These are phyloP conservation scores for Phytophthora chlamydospora DNA, from an alignment of 352 stramenopile genomes.

Conservation along the genomic window DNA sequence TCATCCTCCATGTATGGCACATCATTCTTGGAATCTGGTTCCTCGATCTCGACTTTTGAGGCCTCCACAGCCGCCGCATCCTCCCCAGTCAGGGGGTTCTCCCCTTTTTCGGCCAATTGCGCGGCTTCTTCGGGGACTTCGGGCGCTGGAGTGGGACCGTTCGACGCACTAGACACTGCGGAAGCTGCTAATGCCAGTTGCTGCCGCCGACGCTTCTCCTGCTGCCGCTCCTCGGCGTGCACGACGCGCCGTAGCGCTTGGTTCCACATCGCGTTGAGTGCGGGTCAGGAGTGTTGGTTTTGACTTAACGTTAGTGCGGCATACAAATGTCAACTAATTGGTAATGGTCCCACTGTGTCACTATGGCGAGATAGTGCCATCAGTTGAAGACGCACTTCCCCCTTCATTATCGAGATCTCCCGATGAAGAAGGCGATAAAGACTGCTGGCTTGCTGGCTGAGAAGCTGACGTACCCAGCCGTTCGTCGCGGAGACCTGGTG, in stretches of 20 bases:
- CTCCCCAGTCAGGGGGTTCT: not conserved
- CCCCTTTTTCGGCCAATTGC: conserved; percentile 7
- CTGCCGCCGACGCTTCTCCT: conserved; percentile 33
- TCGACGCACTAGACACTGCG: conserved; percentile 14
- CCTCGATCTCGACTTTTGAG: not conserved
- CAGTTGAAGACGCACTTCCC: not conserved
- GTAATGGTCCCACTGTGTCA: not conserved
- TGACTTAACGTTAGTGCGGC: not conserved
- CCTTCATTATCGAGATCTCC: conserved; percentile 22
- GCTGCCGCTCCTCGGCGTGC: conserved; percentile 34
- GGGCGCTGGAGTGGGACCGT: not conserved
- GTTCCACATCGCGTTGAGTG: conserved; percentile 33
- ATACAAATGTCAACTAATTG: conserved; percentile 1
- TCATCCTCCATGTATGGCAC: conserved; percentile 36
- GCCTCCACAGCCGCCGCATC: not conserved
- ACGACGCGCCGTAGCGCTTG: conserved; percentile 39
- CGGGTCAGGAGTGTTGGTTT: conserved; percentile 1
- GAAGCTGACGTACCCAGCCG: conserved; percentile 54
- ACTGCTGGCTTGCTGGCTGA: conserved; percentile 31
- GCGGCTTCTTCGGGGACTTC: conserved; percentile 5
- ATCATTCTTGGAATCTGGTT: not conserved
- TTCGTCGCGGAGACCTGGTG: conserved; percentile 53
- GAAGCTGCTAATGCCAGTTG: conserved; percentile 27
- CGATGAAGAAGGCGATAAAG: conserved; percentile 43
- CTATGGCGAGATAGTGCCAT: too few species aligned